Base-by-base conservation (phyloP, 1,284 basidiomycete species). In the Quambalaria eucalypti region DNA sequence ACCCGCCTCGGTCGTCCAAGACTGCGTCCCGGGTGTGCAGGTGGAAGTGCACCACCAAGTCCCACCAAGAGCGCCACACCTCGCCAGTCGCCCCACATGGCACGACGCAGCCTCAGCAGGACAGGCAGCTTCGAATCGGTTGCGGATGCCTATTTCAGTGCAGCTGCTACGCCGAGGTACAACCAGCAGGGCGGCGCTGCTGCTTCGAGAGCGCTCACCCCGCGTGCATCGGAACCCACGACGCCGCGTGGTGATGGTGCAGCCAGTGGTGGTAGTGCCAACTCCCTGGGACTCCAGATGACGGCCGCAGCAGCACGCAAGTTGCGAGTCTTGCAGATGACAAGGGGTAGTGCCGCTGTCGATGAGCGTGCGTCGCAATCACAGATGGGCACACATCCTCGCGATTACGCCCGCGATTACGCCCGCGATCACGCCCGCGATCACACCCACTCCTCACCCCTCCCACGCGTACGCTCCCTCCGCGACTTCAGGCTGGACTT, bases 71-170 rank as follows among this genome's bases (percentile, higher is more conserved):
- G 12, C 14, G 39, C 28, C 16, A n/a, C 30, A 19, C 40, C 23
- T 14, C 44, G 9, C 44, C 50, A 21, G 19, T 16, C 2, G 38
- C 51, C 19, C 26, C 42, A 23, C 21, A 28, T 3, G 28, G 31
- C 9, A 7, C 21, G 4, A 38, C 47, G n/a, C 52, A 42, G 38
- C 2, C 26, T 50, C 44, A 69, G 64, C 47, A 31, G 56, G 1
- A 53, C 38, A 46, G 65, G 51, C 50, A 64, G 56, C 14, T 73
- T 61, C 57, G 71, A 71, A 1, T 69, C 67, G 48, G 66, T 72
- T 46, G 64, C 70, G 44, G 71, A 73, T 19, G 69, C 68, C 10
- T 69, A 70, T 49, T 66, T 68, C 53, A 62, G 60, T 47, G 56
- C 60, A 28, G 61, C 60, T 10, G 54, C 53, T 2, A 64, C 66